Percentiles rank a stretch among this genome's conserved stretches.
Conservation (phyloP, 78 protist genomes). For the Dictyostelium brefeldianum region DNA sequence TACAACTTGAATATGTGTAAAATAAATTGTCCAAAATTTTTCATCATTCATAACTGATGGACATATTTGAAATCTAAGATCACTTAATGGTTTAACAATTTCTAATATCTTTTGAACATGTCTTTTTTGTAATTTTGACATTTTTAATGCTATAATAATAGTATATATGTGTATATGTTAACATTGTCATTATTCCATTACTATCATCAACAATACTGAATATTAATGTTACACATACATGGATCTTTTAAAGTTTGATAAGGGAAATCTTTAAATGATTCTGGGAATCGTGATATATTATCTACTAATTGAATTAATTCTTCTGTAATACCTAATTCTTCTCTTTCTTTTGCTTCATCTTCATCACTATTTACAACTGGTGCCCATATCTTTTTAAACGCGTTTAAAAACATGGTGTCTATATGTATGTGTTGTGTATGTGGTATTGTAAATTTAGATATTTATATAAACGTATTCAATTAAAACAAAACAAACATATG, state of each 20-base stretch:
- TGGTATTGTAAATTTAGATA: background rate
- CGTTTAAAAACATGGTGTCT: background rate
- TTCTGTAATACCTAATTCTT: conserved; percentile 59
- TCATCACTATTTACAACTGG: conserved; percentile 12
- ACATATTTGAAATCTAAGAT: conserved; percentile 29
- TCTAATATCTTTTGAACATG: conserved; percentile 64
- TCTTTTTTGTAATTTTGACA: conserved; percentile 37
- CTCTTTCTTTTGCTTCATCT: conserved; percentile 36
- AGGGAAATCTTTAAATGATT: conserved; percentile 73
- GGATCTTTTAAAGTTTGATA: conserved; percentile 46
- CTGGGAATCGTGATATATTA: conserved; percentile 60
- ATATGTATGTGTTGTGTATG: background rate
- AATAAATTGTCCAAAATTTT: conserved; percentile 71
- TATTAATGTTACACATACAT: background rate
- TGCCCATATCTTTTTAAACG: conserved; percentile 39
- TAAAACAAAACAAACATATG: background rate
- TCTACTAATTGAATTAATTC: conserved; percentile 52
- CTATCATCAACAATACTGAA: background rate
- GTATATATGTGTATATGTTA: no score
- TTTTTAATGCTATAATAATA: conserved; percentile 12
- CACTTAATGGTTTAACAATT: conserved; percentile 55
- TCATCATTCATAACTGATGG: conserved; percentile 60
- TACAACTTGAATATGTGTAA: conserved; percentile 50
- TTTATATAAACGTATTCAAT: background rate
- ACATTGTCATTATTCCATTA: background rate